Evolutionary conservation across 1,139 yeast species (phyloP), one percentile per base, ranked within the genome.

Genomic region (Zygotorulaspora mrakii): DNA sequence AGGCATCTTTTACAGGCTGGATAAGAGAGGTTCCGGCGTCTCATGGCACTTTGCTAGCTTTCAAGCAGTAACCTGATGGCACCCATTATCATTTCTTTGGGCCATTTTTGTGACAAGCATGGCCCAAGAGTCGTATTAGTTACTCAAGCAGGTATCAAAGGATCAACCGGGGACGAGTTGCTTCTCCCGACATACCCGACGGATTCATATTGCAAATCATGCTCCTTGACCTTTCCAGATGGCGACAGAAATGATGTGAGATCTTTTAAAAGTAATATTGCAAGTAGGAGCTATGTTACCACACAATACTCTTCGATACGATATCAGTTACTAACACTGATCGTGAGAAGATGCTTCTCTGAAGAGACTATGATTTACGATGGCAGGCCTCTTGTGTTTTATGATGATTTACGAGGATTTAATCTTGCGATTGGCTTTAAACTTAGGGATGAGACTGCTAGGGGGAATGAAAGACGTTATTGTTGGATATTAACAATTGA

Each of bases 91-190:
- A 67, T 83, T 13, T 74, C 87, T 32, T 60, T 85, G 43, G 83
- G 88, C 0, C 95, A 85, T 55, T 86, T 85, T 59, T 86, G 95
- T 62, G 95, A 86, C 62, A 71, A 81, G 22, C 95, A 86, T 57
- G 95, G 95, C 0, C 95, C 95, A 0, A 71, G 82, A 12, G 73
- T 81, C 33, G 70, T 86, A n/a, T 64, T 82, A 54, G 84, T 89
- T 52, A 82, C 94, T 0, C 91, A 83, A 54, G 45, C 55, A 2
- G 53, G 54, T n/a, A 32, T 40, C 4, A 38, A 39, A n/a, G 48
- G 49, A 9, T 50, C 45, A 2, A 36, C 42, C 1, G 59, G 56
- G 11, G 54, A 58, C 13, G 58, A 56, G 16, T 35, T 57, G 18
- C 46, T 64, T n/a, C 52, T 63, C 35, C 55, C 57, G 6, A 48